phyloP scores from a whole-genome alignment of 2,329 filamentous ascomycete species.

The Paecilomyces variotii region DNA sequence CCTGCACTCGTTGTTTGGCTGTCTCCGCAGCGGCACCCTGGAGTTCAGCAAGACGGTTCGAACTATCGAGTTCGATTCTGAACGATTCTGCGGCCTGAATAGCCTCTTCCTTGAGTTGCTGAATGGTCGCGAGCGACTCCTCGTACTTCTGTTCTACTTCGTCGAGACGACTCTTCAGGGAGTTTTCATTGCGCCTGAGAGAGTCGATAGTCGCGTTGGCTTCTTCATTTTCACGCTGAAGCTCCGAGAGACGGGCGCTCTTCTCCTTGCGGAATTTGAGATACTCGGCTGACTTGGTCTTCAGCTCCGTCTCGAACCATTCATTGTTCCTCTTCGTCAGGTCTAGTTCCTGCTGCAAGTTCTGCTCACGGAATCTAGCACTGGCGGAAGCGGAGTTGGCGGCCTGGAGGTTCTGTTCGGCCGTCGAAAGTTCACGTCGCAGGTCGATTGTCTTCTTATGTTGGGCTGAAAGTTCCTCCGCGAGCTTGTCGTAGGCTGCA shows the following conservation, averaged over 20 bases:
- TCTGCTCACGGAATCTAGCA: constrained; percentile 84
- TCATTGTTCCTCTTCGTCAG: constrained; percentile 83
- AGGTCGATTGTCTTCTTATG: constrained; percentile 82
- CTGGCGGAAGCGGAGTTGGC: constrained; percentile 72
- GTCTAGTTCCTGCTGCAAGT: constrained; percentile 81
- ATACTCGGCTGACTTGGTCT: constrained; percentile 79
- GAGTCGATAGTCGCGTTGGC: constrained; percentile 67
- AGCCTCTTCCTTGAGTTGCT: constrained; percentile 76
- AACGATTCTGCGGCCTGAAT: constrained; percentile 79
- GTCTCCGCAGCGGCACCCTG: constrained; percentile 53
- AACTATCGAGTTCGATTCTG: constrained; percentile 74
- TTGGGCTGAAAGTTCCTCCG: constrained; percentile 77
- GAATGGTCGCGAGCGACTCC: constrained; percentile 70
- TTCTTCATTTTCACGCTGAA: constrained; percentile 85
- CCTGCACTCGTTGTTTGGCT: constrained; percentile 52
- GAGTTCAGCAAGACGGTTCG: constrained; percentile 69
- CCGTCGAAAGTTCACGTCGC: constrained; percentile 67
- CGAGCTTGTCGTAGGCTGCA: constrained; percentile 73
- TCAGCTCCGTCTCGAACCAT: constrained; percentile 86
- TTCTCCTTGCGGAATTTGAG: constrained; percentile 93
- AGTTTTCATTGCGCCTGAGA: constrained; percentile 69
- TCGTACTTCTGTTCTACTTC: constrained; percentile 82
- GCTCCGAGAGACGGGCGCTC: constrained; percentile 75
- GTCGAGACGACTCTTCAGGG: constrained; percentile 71
- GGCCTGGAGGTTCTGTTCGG: constrained; percentile 78